Evolutionary conservation across 495 filamentous ascomycete genomes (phyloP).

Genomic region (Neurospora sublineolata): DNA sequence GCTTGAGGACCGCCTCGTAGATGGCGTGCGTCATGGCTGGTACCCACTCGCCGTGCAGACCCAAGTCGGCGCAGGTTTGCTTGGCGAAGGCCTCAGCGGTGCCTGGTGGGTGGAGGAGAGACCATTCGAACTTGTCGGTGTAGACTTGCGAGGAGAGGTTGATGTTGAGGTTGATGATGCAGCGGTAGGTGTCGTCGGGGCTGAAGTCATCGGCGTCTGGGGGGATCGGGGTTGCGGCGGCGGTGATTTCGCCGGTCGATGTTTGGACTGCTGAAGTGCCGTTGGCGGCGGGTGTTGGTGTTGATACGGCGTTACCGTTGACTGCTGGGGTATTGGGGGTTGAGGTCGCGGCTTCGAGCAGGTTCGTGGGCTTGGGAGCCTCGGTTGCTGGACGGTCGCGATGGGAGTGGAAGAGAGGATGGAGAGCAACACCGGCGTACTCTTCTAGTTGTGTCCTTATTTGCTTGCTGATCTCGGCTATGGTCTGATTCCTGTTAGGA

Average conservation of each 20-base stretch:
- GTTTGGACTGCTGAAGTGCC: constrained; percentile 12
- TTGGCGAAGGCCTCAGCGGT: constrained; percentile 88
- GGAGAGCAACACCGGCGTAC: constrained; percentile 86
- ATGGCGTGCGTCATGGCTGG: constrained; percentile 91
- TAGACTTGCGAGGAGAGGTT: constrained; percentile 88
- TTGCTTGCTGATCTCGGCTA: constrained; percentile 75
- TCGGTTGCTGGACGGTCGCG: constrained; percentile 30
- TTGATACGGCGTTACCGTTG: constrained; percentile 23
- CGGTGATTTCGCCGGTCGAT: constrained; percentile 17
- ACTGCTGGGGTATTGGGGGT: constrained; percentile 18
- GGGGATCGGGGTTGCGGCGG: constrained; percentile 16
- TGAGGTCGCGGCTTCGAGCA: constrained; percentile 32
- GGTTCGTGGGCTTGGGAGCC: constrained; percentile 23
- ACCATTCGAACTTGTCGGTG: constrained; percentile 98
- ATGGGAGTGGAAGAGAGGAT: constrained; percentile 73
- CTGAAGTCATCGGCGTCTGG: constrained; percentile 32
- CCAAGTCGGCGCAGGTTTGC: constrained; percentile 82
- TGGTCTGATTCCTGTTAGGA: constrained; percentile 54
- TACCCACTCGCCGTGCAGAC: constrained; percentile 84
- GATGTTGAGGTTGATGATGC: constrained; percentile 81
- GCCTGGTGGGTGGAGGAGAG: constrained; percentile 79
- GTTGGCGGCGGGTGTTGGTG: constrained; percentile 12
- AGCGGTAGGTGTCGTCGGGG: constrained; percentile 85
- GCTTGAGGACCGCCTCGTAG: constrained; percentile 83
- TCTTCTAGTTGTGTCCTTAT: constrained; percentile 93